Conservation (phyloP, 352 stramenopile species). For the Stephanocyclus meneghinianus region DNA sequence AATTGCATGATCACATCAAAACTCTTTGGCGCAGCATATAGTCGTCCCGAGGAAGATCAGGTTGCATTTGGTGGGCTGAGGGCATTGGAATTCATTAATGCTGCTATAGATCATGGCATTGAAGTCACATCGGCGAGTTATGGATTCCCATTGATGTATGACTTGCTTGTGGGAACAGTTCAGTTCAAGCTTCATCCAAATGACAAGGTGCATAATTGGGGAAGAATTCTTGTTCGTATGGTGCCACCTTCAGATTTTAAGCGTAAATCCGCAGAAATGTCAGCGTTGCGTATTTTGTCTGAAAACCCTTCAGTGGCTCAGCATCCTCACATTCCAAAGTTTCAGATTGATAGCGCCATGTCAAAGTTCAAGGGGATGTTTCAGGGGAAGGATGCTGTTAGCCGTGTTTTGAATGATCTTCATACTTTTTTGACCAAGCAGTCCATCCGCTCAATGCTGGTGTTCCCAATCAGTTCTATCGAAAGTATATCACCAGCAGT, state of each 20-base stretch:
- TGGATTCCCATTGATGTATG: conserved; percentile 87
- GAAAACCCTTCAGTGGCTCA: conserved; percentile 80
- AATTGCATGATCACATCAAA: conserved; percentile 83
- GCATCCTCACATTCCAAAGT: conserved; percentile 86
- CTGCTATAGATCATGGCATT: conserved; percentile 74
- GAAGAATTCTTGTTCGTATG: conserved; percentile 81
- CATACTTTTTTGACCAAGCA: conserved; percentile 81
- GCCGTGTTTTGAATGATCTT: conserved; percentile 76
- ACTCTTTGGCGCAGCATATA: conserved; percentile 84
- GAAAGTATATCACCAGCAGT: conserved; percentile 67
- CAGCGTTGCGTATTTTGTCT: conserved; percentile 78
- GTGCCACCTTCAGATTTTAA: conserved; percentile 82
- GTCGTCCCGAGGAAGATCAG: conserved; percentile 82
- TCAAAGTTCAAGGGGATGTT: conserved; percentile 87
- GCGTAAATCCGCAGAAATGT: conserved; percentile 82
- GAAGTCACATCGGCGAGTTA: conserved; percentile 81
- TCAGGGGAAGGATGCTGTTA: conserved; percentile 85
- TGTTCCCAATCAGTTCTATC: conserved; percentile 61
- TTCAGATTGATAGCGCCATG: conserved; percentile 82
- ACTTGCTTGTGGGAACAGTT: conserved; percentile 86
- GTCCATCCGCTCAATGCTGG: conserved; percentile 76
- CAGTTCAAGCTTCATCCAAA: conserved; percentile 85
- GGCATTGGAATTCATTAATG: conserved; percentile 84
- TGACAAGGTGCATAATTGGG: conserved; percentile 85
- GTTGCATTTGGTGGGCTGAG: conserved; percentile 81